Conservation (phyloP, 805 yeast species). For the Yamadazyma scolyti region DNA sequence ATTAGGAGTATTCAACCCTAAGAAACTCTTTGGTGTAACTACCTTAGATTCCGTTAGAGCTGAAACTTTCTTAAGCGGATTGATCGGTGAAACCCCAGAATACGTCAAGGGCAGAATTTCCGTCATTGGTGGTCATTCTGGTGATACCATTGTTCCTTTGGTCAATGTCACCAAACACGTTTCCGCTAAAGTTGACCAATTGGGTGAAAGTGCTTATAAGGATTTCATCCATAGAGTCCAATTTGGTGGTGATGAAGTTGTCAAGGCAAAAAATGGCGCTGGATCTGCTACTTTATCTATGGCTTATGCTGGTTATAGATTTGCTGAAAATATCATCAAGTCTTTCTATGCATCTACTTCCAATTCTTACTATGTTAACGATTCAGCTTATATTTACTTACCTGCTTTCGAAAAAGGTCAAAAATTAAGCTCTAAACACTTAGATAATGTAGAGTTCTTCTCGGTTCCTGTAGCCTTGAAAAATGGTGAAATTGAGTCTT, state of each 20-base stretch:
- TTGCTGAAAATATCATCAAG: constrained; percentile 52
- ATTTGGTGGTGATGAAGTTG: constrained; percentile 93
- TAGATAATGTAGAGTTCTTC: constrained; percentile 42
- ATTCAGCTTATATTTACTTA: constrained; percentile 51
- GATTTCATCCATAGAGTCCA: constrained; percentile 41
- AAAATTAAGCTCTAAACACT: constrained; percentile 29
- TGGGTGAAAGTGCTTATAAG: constrained; percentile 15
- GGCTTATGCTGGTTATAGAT: constrained; percentile 91
- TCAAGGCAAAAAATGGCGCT: constrained; percentile 88
- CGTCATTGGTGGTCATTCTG: constrained; percentile 46
- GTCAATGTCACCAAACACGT: constrained; percentile 14
- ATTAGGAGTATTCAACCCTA: constrained; percentile 43
- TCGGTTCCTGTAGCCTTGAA: constrained; percentile 45
- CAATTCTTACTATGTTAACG: constrained; percentile 28
- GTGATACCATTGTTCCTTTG: constrained; percentile 45
- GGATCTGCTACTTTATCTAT: constrained; percentile 95
- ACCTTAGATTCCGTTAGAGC: constrained; percentile 45
- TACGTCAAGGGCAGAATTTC: constrained; percentile 37
- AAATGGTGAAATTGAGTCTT: constrained; percentile 33
- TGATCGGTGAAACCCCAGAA: constrained; percentile 28
- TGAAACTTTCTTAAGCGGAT: constrained; percentile 40
- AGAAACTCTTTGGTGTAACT: constrained; percentile 44
- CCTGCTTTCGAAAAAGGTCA: constrained; percentile 51
- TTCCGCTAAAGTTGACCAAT: constrained; percentile 11
- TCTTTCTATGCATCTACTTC: constrained; percentile 20